Base-by-base conservation (phyloP, 2,329 filamentous ascomycete genomes). In the Pseudonectria foliicola region DNA sequence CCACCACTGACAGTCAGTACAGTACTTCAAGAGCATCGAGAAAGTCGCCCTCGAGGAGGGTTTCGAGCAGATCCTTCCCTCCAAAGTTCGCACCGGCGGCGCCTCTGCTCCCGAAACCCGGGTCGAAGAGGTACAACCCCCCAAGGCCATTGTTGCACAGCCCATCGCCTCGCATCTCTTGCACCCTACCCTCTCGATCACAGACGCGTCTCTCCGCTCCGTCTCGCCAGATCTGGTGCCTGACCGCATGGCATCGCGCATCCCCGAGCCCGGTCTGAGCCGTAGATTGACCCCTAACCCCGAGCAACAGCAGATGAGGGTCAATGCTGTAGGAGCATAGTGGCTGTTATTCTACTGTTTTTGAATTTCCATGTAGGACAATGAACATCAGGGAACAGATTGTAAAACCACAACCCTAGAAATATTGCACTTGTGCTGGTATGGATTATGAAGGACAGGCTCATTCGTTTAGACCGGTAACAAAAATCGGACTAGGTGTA, bases 1-100 rank as follows among this genome's bases (percentile, higher is more conserved):
- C n/a, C n/a, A n/a, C n/a, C n/a, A n/a, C n/a, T n/a, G n/a, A n/a
- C n/a, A n/a, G 3, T 18, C 12, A 3, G 6, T 4, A 26, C 45
- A 78, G 65, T 84, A 84, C 57, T 84, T 84, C 59, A 82, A 82
- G 62, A 78, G 74, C 42, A 82, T 84, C 49, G 80, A 84, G 57
- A 70, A 77, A 50, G 70, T 81, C 2, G 77, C 77, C 28, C 67
- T 55, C 15, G 63, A 68, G 40, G 66, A 73, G 48, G 72, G 72
- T 26, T 76, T 75, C 52, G 70, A 75, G 54, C 72, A 75, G 48
- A 73, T 73, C 39, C 61, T 75, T 23, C 71, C 72, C 21, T 75
- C 72, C 21, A 70, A 67, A 42, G 68, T 77, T 38, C 69, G 73
- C 45, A 75, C 71, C 10, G 70, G 66, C 23, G 64, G 68, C n/a